Percentiles rank a stretch among this genome's conserved stretches.
phyloP scores from a whole-genome alignment of 371 early-diverging fungal genomes.

The Neoconidiobolus thromboides region DNA sequence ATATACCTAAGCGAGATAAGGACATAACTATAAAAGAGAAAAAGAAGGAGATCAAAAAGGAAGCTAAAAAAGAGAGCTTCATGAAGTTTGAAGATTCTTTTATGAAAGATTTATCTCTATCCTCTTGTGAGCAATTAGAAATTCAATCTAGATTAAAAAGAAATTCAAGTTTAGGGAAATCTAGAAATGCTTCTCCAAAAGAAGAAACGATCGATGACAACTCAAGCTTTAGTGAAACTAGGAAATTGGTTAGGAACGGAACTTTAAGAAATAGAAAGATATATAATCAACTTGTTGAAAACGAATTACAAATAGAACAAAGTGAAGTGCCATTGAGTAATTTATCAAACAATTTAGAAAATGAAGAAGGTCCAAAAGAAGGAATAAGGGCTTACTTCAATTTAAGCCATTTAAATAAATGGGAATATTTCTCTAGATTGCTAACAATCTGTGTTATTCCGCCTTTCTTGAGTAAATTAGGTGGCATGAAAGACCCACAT shows the following conservation, averaged over 20 bases:
- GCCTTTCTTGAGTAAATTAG: constrained; percentile 4
- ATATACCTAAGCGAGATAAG: background rate
- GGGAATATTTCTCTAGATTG: constrained; percentile 12
- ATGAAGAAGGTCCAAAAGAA: background rate
- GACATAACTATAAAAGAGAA: too few relatives aligned
- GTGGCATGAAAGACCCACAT: constrained; percentile 23
- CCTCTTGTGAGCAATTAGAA: too few relatives aligned
- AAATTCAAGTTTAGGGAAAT: too few relatives aligned
- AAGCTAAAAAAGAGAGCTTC: too few relatives aligned
- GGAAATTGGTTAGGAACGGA: background rate
- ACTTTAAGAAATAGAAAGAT: background rate
- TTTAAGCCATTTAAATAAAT: constrained; percentile 6
- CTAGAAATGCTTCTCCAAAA: too few relatives aligned
- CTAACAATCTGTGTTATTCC: constrained; percentile 14
- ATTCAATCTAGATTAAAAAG: too few relatives aligned
- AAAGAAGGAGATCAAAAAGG: too few relatives aligned
- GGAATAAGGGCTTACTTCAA: background rate
- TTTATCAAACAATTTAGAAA: background rate
- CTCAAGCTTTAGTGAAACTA: too few relatives aligned
- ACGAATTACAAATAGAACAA: constrained; percentile 4
- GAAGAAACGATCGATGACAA: too few relatives aligned
- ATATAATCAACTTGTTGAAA: background rate
- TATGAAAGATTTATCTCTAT: background rate
- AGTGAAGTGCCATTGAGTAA: background rate
- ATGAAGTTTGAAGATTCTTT: background rate